phyloP scores from a whole-genome alignment of 2,329 filamentous ascomycete genomes.

The Monosporascus sp. region DNA sequence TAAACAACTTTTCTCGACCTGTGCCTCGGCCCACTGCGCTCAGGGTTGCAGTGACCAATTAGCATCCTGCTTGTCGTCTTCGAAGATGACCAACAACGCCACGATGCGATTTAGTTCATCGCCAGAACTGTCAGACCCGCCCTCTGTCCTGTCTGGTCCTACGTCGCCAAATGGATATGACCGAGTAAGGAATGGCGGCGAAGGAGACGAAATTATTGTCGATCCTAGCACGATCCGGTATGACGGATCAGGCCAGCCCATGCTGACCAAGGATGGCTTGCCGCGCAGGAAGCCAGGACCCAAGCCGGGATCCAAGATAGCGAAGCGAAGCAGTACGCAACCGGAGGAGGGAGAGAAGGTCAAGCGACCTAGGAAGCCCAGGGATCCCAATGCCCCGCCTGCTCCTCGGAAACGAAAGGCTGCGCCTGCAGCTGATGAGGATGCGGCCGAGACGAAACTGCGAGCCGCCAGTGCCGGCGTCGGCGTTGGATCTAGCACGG shows the following conservation, averaged over 20 bases:
- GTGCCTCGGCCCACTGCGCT: background rate
- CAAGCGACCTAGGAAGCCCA: slow-evolving; percentile 51
- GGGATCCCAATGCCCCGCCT: slow-evolving; percentile 53
- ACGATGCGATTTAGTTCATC: slow-evolving; percentile 25
- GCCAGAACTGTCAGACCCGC: slow-evolving; percentile 28
- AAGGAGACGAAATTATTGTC: slow-evolving; percentile 27
- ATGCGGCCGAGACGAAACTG: slow-evolving; percentile 19
- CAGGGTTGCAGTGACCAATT: background rate
- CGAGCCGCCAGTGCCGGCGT: slow-evolving; percentile 19
- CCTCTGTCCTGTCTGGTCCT: slow-evolving; percentile 26
- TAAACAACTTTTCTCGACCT: background rate
- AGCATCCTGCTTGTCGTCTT: background rate
- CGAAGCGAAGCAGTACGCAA: slow-evolving; percentile 34
- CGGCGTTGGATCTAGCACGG: slow-evolving; percentile 16
- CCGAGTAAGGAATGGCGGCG: slow-evolving; percentile 17
- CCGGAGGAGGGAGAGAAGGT: slow-evolving; percentile 36
- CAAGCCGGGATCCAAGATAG: slow-evolving; percentile 54
- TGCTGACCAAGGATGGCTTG: slow-evolving; percentile 51
- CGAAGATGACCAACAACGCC: background rate
- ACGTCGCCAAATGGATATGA: slow-evolving; percentile 20
- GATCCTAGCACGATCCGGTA: slow-evolving; percentile 27
- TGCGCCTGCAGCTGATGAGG: slow-evolving; percentile 26
- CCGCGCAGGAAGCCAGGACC: slow-evolving; percentile 60
- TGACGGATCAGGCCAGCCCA: slow-evolving; percentile 31
- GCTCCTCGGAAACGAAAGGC: slow-evolving; percentile 52